Conservation (phyloP, 2,329 filamentous ascomycete species). For the Fusarium nodosum region DNA sequence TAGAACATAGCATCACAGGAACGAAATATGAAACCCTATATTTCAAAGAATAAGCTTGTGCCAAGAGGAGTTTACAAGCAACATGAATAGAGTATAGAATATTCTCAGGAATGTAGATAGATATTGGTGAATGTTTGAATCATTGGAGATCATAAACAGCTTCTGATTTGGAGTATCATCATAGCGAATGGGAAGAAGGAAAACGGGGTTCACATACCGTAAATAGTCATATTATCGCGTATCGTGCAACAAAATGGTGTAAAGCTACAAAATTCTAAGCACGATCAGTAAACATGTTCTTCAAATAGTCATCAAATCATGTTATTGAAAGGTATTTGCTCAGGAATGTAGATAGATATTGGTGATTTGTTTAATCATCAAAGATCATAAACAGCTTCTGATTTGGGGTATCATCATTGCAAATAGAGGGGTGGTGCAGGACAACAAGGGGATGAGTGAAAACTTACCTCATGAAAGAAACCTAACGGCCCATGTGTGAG, state of each 20-base stretch:
- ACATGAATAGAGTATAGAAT: background rate
- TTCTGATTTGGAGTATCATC: constrained; percentile 60
- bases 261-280: constrained; percentile 3
- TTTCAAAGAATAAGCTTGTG: background rate
- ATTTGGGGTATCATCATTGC: constrained; percentile 58
- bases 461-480: constrained; percentile 48
- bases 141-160: constrained; percentile 63
- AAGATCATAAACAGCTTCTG: constrained; percentile 65
- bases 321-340: constrained; percentile 5
- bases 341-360: constrained; percentile 43
- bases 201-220: constrained; percentile 43
- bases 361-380: constrained; percentile 45
- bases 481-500: constrained; percentile 31
- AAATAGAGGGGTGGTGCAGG: constrained; percentile 18
- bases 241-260: background rate
- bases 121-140: constrained; percentile 56
- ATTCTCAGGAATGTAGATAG: constrained; percentile 41
- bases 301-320: constrained; percentile 1
- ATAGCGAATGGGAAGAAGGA: constrained; percentile 44
- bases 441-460: background rate
- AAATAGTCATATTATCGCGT: background rate
- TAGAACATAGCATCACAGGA: background rate
- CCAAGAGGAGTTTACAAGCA: background rate
- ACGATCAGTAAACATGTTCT: constrained; percentile 15
- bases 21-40: background rate